Percentiles rank a stretch among this genome's conserved stretches.
Evolutionary conservation across 352 stramenopile genomes (phyloP).

Genomic region (Pythium inflatum): DNA sequence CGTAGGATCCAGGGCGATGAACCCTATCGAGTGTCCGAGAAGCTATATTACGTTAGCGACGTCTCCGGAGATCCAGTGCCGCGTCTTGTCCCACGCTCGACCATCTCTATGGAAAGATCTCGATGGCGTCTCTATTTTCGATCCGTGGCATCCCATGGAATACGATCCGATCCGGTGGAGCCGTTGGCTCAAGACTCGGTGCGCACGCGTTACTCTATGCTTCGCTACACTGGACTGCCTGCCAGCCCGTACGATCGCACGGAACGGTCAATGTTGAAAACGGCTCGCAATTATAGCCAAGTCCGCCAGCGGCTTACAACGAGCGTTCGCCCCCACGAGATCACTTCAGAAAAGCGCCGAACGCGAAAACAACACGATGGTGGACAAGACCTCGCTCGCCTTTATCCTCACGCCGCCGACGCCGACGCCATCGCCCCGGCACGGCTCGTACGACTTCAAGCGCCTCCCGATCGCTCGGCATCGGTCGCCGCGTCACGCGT

Average conservation of each 20-base stretch:
- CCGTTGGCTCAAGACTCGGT: neutral
- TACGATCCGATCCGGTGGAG: neutral
- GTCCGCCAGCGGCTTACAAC: too few species aligned
- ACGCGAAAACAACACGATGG: neutral
- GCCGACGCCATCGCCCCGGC: neutral
- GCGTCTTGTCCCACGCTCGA: neutral
- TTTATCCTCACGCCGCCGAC: constrained; percentile 10
- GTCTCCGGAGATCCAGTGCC: neutral
- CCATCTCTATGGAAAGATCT: neutral
- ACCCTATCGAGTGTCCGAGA: too few species aligned
- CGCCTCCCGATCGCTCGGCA: neutral
- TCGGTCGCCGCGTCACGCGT: neutral
- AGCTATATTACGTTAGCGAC: neutral
- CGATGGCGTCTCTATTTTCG: neutral
- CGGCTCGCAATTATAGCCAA: neutral
- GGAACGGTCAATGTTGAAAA: neutral
- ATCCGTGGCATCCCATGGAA: neutral
- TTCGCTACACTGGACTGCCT: too few species aligned
- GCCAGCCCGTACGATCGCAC: too few species aligned
- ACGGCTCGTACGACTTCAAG: neutral
- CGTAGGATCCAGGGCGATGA: neutral
- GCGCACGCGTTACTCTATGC: too few species aligned
- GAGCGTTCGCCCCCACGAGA: too few species aligned
- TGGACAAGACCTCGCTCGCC: constrained; percentile 16
- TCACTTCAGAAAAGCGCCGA: neutral